Evolutionary conservation across 139 green algal genomes (phyloP).

Genomic region (Deuterostichococcus epilithicus): DNA sequence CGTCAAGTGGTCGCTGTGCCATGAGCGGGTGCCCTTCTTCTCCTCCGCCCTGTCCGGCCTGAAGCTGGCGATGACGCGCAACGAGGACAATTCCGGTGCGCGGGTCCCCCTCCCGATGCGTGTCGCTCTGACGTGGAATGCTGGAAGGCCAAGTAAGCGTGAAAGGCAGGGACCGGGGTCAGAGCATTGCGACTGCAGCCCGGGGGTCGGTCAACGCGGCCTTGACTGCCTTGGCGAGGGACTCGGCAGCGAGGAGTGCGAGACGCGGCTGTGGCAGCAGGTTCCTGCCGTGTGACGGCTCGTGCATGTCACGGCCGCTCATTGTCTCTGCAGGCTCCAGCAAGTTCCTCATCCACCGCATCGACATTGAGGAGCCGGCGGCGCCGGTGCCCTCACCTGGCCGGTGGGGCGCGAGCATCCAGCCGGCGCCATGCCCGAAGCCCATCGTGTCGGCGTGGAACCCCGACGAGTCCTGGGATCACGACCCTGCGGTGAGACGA

Average conservation of each 20-base stretch:
- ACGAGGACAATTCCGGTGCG: conserved; percentile 38
- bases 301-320: too few relatives aligned
- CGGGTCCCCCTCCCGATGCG: background rate
- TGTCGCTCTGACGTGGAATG: background rate
- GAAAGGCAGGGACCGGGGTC: too few relatives aligned
- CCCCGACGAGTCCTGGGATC: conserved; percentile 45
- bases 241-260: too few relatives aligned
- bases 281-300: too few relatives aligned
- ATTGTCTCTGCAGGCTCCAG: background rate
- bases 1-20: conserved; percentile 47
- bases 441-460: conserved; percentile 59
- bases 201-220: too few relatives aligned
- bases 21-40: conserved; percentile 28
- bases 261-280: too few relatives aligned
- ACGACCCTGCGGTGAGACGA: conserved; percentile 33
- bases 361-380: conserved; percentile 28
- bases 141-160: too few relatives aligned
- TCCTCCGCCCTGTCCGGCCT: conserved; percentile 25
- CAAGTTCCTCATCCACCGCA: conserved; percentile 38
- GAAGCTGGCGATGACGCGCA: conserved; percentile 29
- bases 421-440: background rate
- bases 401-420: background rate
- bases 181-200: too few relatives aligned
- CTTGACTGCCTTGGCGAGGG: too few relatives aligned
- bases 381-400: conserved; percentile 14